phyloP scores from a whole-genome alignment of 2,329 filamentous ascomycete genomes.

The Fusarium verticillioides region DNA sequence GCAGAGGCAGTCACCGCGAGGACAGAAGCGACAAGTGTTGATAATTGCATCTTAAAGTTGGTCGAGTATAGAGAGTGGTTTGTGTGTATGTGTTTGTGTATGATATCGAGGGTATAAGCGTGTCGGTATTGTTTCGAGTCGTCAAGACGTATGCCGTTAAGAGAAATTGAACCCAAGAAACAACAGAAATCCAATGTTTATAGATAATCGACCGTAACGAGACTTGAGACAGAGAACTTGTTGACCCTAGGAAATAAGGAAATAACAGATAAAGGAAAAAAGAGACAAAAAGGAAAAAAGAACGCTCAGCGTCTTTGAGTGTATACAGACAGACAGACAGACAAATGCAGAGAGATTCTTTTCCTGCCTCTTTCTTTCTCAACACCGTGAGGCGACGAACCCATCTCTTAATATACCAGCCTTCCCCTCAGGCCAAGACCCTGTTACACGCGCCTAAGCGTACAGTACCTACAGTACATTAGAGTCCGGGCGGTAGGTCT shows the following conservation, averaged over 20 bases:
- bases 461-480: conserved; percentile 1
- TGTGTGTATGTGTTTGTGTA: not conserved
- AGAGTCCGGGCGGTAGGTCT: conserved; percentile 18
- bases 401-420: conserved; percentile 44
- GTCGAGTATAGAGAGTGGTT: conserved; percentile 7
- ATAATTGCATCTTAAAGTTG: conserved; percentile 60
- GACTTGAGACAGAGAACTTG: conserved; percentile 8
- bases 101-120: conserved; percentile 1
- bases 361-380: conserved; percentile 33
- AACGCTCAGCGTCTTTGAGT: conserved; percentile 37
- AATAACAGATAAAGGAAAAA: conserved; percentile 40
- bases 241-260: conserved; percentile 41
- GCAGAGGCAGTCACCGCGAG: conserved; percentile 58
- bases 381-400: conserved; percentile 19
- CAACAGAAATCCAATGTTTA: conserved; percentile 8
- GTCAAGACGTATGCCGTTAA: conserved; percentile 26
- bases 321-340: conserved; percentile 15
- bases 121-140: conserved; percentile 26
- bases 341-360: conserved; percentile 37
- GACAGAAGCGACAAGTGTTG: conserved; percentile 58
- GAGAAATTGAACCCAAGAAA: conserved; percentile 28
- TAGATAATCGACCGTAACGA: conserved; percentile 21
- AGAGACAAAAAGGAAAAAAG: conserved; percentile 25
- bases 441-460: conserved; percentile 18
- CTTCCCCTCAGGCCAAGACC: conserved; percentile 13